Conservation (phyloP, 2,329 filamentous ascomycete species). For the Pseudovirgaria hyperparasitica region DNA sequence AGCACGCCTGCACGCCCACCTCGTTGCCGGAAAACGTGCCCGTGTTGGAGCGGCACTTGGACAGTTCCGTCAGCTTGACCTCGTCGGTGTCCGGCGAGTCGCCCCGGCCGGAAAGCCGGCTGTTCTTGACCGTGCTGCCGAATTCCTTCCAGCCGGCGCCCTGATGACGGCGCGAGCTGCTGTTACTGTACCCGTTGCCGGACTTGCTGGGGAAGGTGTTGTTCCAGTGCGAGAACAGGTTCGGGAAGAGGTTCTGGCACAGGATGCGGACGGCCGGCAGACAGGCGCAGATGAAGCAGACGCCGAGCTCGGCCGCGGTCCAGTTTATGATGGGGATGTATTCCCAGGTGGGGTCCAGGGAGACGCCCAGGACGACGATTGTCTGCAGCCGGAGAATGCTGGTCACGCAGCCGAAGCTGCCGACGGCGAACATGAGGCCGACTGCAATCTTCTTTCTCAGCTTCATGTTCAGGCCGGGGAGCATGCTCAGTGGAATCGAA, state of each 20-base stretch:
- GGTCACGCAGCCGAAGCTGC: conserved; percentile 15
- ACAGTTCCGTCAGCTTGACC: no score
- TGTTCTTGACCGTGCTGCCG: no score
- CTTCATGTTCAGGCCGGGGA: conserved; percentile 13
- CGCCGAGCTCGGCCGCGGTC: conserved; percentile 14
- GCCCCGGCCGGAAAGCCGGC: no score
- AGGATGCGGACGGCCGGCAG: conserved; percentile 14
- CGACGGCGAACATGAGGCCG: conserved; percentile 14
- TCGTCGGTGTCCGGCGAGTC: no score
- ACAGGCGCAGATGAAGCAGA: conserved; percentile 13
- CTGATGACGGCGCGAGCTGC: no score
- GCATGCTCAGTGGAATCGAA: conserved; percentile 11
- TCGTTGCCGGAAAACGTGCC: no score
- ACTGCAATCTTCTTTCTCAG: conserved; percentile 12
- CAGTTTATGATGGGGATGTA: conserved; percentile 13
- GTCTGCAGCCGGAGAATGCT: conserved; percentile 14
- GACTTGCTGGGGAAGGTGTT: no score
- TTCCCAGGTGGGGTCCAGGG: conserved; percentile 16
- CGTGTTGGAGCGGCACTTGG: no score
- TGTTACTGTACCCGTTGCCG: no score
- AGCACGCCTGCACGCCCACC: no score
- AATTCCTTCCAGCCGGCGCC: no score
- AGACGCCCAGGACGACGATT: conserved; percentile 12
- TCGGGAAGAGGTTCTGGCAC: conserved; percentile 7
- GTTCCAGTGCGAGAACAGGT: no score